Percentiles rank a stretch among this genome's conserved stretches.
Evolutionary conservation across 139 green algal species (phyloP).

Genomic region (Tetraselmis chui): DNA sequence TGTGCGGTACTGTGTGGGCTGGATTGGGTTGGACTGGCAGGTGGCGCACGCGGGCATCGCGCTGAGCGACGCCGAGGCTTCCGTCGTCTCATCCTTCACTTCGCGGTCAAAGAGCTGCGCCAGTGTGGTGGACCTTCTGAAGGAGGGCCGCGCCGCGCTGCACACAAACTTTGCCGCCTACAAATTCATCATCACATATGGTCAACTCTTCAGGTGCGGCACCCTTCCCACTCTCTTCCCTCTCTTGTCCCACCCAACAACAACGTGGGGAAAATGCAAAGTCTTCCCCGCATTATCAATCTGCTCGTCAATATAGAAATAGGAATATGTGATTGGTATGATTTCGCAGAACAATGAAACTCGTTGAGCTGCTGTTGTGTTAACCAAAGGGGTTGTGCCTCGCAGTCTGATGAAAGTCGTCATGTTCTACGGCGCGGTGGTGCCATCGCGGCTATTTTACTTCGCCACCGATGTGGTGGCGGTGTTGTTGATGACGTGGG

Average conservation of each 20-base stretch:
- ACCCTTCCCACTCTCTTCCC: too few relatives aligned
- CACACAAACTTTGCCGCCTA: not conserved
- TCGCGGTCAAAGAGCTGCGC: not conserved
- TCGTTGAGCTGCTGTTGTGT: too few relatives aligned
- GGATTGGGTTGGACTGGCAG: too few relatives aligned
- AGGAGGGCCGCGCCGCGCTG: not conserved
- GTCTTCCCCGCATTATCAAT: too few relatives aligned
- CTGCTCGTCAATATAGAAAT: too few relatives aligned
- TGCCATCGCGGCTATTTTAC: not conserved
- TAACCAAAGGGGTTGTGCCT: too few relatives aligned
- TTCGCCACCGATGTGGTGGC: not conserved
- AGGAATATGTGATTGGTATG: too few relatives aligned
- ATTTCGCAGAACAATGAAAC: too few relatives aligned
- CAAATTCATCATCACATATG: not conserved
- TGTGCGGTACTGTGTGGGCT: too few relatives aligned
- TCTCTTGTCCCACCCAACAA: too few relatives aligned
- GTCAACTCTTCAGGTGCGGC: not conserved
- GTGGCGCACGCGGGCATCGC: conserved; percentile 15
- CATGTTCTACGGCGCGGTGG: not conserved
- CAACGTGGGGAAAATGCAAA: too few relatives aligned
- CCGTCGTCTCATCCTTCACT: conserved; percentile 16
- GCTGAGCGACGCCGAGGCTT: conserved; percentile 13
- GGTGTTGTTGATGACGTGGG: not conserved
- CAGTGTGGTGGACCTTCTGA: not conserved
- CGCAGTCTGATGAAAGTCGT: not conserved